Evolutionary conservation across 2,329 filamentous ascomycete genomes (phyloP), one percentile per base, ranked within the genome.

Genomic region (Trichoderma cornu-damae): DNA sequence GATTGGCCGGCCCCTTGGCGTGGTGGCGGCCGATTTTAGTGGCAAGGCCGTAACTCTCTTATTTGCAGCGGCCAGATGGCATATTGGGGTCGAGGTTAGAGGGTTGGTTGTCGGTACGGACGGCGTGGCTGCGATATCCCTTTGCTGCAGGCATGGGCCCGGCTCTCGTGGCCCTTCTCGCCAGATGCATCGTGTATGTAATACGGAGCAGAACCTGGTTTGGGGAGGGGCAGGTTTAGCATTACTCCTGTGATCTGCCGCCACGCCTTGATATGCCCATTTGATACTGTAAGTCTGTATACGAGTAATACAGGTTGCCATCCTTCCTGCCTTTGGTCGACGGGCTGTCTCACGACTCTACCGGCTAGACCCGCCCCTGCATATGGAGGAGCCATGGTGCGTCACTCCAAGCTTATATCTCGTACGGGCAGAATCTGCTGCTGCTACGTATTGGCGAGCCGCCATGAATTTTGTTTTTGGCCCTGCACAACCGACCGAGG

Each of bases 181-280:
- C 48, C 49, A 37, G 34, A 8, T 38, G 47, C 47, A 20, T 50
- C 14, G 24, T 44, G 38, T 24, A 26, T 28, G n/a, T n/a, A n/a
- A n/a, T n/a, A n/a, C n/a, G 20, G 37, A 20, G 49, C 28, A 52
- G 11, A 40, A 14, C 18, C 26, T 44, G 38, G 40, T 44, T 18
- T 44, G 38, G 40, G 35, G 50, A n/a, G 50, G 50, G 38, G 30
- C 38, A 34, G 8, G 28, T 43, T 20, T 14, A n/a, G 28, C 48
- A 46, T 26, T n/a, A 24, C 50, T 44, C 50, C 40, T 44, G 40
- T 54, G 50, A 54, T 54, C 50, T 54, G 50, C 40, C 51, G 51
- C 51, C 51, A 55, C 51, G 51, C 51, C 18, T 46, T 35, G 11
- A 46, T 34, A 44, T 28, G n/a, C n/a, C n/a, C n/a, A n/a, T n/a